A percentile compares a stretch with the other conserved stretches of the same genome.
Evolutionary conservation across 371 early-diverging fungal genomes (phyloP).

Genomic region (Umbelopsis sp.): DNA sequence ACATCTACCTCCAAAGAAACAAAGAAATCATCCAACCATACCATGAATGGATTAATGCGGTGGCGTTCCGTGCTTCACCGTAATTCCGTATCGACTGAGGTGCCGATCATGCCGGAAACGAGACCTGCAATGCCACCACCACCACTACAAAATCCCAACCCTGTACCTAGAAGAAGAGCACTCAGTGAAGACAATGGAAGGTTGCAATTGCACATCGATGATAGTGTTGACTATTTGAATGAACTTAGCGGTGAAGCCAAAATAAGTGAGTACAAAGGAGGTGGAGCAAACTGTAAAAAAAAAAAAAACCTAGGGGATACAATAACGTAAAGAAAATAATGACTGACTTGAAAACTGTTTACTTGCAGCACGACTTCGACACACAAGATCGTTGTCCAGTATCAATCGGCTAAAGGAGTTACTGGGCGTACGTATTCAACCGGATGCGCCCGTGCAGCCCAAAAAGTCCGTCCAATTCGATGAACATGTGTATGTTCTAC

Average conservation of each 20-base stretch:
- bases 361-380: constrained; percentile 5
- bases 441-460: background rate
- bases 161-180: background rate
- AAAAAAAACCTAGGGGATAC: background rate
- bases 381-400: constrained; percentile 10
- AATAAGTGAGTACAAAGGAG: background rate
- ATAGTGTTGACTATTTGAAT: background rate
- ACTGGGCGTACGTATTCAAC: background rate
- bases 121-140: background rate
- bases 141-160: background rate
- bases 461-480: constrained; percentile 10
- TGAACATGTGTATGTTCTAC: background rate
- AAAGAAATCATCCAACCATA: background rate
- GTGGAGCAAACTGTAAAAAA: background rate
- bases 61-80: constrained; percentile 1
- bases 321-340: background rate
- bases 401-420: constrained; percentile 5
- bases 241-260: background rate
- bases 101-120: background rate
- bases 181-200: constrained; percentile 11
- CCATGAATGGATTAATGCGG: background rate
- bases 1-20: background rate
- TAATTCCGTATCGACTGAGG: background rate
- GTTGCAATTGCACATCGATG: background rate
- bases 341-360: background rate